Percentiles rank a stretch among this genome's conserved stretches.
Conservation (phyloP, 148 eudicot genomes). For the Selenicereus undatus region DNA sequence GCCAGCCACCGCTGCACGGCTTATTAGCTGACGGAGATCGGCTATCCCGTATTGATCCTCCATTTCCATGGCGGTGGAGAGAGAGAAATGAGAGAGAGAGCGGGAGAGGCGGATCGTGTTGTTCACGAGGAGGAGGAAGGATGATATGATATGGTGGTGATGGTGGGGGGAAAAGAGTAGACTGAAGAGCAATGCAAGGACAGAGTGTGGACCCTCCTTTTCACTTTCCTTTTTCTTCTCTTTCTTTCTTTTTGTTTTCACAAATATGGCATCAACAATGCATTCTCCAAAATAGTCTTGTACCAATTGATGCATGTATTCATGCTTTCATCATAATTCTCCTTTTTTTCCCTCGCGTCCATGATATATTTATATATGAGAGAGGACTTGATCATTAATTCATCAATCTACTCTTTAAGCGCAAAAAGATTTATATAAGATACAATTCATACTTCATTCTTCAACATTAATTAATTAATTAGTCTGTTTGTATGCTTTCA, state of each 20-base stretch:
- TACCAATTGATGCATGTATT: neutral
- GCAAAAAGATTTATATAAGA: too few relatives aligned
- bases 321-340: too few relatives aligned
- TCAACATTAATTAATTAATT: too few relatives aligned
- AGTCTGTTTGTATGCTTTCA: too few relatives aligned
- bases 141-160: neutral
- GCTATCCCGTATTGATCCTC: slow-evolving; percentile 32
- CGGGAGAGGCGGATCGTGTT: slow-evolving; percentile 45
- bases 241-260: neutral
- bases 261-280: too few relatives aligned
- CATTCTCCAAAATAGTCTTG: neutral
- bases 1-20: neutral
- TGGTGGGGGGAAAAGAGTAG: slow-evolving; percentile 18
- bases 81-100: slow-evolving; percentile 2
- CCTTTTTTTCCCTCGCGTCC: too few relatives aligned
- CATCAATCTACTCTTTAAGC: too few relatives aligned
- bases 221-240: neutral
- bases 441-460: too few relatives aligned
- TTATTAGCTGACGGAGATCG: slow-evolving; percentile 41
- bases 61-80: slow-evolving; percentile 25
- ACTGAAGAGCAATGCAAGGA: neutral
- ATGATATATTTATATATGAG: too few relatives aligned
- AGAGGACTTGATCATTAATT: too few relatives aligned
- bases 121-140: slow-evolving; percentile 15
- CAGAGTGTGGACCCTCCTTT: slow-evolving; percentile 4